A percentile compares a stretch with the other conserved stretches of the same genome.
These are phyloP conservation scores for Pneumocystis wakefieldiae DNA, from an alignment of 1,139 yeast species.

Conservation along the genomic window DNA sequence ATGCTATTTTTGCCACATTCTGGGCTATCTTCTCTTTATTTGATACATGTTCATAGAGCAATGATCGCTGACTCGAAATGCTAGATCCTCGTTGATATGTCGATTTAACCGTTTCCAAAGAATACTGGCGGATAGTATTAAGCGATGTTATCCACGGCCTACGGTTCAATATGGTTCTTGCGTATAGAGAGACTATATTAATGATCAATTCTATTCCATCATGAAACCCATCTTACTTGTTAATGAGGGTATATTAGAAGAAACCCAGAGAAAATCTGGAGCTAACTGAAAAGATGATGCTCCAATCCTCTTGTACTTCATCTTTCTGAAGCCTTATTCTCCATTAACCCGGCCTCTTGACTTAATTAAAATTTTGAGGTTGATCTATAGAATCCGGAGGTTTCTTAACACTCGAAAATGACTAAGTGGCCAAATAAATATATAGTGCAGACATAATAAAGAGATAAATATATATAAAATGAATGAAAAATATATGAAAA, in stretches of 20 bases:
- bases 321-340: background rate
- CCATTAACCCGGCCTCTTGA: background rate
- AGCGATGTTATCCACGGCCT: background rate
- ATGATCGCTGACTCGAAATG: background rate
- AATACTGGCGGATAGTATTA: background rate
- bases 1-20: background rate
- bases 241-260: background rate
- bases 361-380: background rate
- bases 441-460: no score
- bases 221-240: background rate
- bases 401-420: no score
- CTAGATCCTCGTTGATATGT: background rate
- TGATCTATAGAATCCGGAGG: background rate
- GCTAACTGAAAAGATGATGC: background rate
- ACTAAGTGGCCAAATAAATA: no score
- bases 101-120: background rate
- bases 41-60: background rate
- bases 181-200: background rate
- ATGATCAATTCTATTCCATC: background rate
- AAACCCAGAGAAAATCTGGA: background rate
- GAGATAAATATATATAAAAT: background rate
- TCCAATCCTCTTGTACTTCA: background rate
- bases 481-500: background rate
- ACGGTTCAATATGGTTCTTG: background rate
- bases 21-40: background rate